A percentile compares a stretch with the other conserved stretches of the same genome.
Evolutionary conservation across 129 eudicot species (phyloP).

Genomic region (Saposhnikovia divaricata): DNA sequence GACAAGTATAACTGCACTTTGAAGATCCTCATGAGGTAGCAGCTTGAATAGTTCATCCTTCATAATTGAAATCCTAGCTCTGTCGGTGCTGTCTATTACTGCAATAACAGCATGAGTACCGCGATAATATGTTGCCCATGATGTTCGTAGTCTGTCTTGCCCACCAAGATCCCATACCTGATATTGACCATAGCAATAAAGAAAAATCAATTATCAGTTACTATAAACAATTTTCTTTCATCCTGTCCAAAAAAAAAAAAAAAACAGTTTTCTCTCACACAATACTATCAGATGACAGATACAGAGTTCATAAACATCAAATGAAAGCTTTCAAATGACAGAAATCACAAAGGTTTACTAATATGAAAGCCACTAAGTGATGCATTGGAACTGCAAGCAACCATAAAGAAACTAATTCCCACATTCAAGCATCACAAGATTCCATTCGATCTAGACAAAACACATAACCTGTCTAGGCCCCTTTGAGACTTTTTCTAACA

Average conservation of each 20-base stretch:
- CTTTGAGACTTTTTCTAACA: not conserved
- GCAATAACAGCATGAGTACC: slow-evolving; percentile 88
- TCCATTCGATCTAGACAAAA: not conserved
- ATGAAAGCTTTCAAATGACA: not conserved
- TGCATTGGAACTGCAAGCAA: not conserved
- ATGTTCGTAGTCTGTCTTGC: slow-evolving; percentile 82
- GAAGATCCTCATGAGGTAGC: slow-evolving; percentile 84
- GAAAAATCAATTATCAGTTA: not conserved
- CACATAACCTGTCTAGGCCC: not conserved
- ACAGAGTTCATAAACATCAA: not conserved
- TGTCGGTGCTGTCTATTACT: slow-evolving; percentile 88
- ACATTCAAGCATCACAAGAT: not conserved
- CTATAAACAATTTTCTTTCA: not conserved
- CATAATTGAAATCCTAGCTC: slow-evolving; percentile 77
- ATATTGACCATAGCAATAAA: not conserved
- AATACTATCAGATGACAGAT: not conserved
- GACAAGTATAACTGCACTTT: slow-evolving; percentile 62
- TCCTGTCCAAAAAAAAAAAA: too few relatives aligned
- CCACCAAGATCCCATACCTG: slow-evolving; percentile 98
- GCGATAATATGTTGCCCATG: slow-evolving; percentile 91
- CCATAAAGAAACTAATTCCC: not conserved
- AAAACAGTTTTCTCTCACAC: too few relatives aligned
- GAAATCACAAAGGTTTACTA: not conserved
- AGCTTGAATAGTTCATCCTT: slow-evolving; percentile 76
- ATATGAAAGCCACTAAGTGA: not conserved